Base-by-base conservation (phyloP, 768 basidiomycete species). In the Lenzites betulinus region DNA sequence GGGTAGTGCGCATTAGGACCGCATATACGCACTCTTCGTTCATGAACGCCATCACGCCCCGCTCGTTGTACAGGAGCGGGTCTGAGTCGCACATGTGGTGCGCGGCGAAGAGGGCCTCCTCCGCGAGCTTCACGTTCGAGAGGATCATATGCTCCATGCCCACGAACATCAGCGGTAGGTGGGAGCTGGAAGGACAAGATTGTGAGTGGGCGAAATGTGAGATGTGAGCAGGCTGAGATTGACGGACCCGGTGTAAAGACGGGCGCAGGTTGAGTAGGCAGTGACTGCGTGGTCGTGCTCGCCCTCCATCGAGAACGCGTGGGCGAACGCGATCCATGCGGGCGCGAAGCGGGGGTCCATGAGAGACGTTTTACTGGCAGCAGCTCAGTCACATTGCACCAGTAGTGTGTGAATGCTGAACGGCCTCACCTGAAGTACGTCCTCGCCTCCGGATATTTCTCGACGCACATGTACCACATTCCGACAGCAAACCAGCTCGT, bases 261-360 rank as follows among this genome's bases (percentile, higher is more conserved):
- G 80, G 5, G 94, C 92, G 59, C 93, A 95, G 0, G 97, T 98
- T 23, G 96, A 98, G 74, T 99, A 99, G 1, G 97, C 96, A 0
- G 94, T 98, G 46, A 98, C 93, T 2, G 97, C 96, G 69, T 98
- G 95, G 67, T 98, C 96, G 76, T 98, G 97, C 72, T 99, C 97
- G 16, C 95, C 95, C 73, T 99, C 97, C 65, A 92, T 79, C 2
- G 96, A 93, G 76, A 97, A 99, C 0, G 95, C 95, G 73, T 99
- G 97, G 11, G 92, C 97, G 71, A 98, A 99, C 2, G 95, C 93
- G 51, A 98, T 85, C 97, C 97, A 99, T 0, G 96, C 93, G 11
- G 97, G 95, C 0, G 87, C 93, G 73, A 97, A 97, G 4, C 96
- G 84, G 20, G 95, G 92, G 70, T 99, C 96, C 88, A 98, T 94